phyloP scores from a whole-genome alignment of 164 flowering plant species.

The Macadamia tetraphylla region DNA sequence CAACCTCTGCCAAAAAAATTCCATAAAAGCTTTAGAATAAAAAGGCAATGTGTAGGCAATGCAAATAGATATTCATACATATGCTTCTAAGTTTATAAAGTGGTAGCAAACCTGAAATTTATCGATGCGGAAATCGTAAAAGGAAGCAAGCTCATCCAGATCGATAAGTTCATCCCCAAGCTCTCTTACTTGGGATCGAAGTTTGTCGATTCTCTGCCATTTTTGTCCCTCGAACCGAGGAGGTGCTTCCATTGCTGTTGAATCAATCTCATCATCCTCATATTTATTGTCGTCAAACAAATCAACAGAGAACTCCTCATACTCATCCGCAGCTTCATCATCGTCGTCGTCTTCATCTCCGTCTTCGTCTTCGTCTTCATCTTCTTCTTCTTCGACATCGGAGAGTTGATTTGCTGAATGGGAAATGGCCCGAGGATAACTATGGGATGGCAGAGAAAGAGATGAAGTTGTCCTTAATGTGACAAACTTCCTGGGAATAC shows the following conservation, averaged over 20 bases:
- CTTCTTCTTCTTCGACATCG: constrained; percentile 24
- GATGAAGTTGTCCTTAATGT: not conserved
- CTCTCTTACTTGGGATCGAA: constrained; percentile 51
- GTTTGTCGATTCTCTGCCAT: constrained; percentile 76
- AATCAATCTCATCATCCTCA: constrained; percentile 19
- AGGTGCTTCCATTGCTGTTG: not conserved
- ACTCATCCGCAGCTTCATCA: constrained; percentile 44
- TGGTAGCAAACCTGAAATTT: constrained; percentile 64
- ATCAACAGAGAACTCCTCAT: constrained; percentile 31
- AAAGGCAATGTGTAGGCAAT: not conserved
- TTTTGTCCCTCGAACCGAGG: constrained; percentile 35
- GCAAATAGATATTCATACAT: not conserved
- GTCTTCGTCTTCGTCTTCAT: constrained; percentile 38
- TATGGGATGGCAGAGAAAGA: constrained; percentile 10
- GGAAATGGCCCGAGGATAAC: constrained; percentile 17
- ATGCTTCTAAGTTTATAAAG: no score
- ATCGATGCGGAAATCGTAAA: constrained; percentile 80
- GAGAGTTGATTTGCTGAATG: constrained; percentile 24
- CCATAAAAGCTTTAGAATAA: not conserved
- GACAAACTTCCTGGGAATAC: constrained; percentile 16
- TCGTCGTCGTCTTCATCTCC: constrained; percentile 38
- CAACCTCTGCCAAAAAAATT: constrained; percentile 41
- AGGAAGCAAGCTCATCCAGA: constrained; percentile 60
- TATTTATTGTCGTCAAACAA: constrained; percentile 10
- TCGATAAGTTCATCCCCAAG: constrained; percentile 71